phyloP scores from a whole-genome alignment of 2,329 filamentous ascomycete species.

The Beauveria brongniartii region DNA sequence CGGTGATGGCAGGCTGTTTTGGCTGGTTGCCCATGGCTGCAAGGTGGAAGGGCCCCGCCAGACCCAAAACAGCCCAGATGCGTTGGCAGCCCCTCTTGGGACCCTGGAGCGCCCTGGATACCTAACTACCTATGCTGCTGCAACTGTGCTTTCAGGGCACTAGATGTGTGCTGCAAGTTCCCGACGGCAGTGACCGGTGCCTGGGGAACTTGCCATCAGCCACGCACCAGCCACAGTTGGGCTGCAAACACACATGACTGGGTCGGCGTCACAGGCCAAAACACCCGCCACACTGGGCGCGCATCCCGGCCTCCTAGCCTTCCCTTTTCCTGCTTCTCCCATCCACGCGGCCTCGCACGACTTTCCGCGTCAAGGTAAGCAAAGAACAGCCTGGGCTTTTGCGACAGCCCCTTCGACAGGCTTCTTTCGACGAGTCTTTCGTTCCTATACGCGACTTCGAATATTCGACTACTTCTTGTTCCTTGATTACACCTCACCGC shows the following conservation, averaged over 20 bases:
- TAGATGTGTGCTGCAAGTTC: not conserved
- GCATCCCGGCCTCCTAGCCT: not conserved
- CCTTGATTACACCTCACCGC: conserved; percentile 3
- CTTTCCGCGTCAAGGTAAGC: not conserved
- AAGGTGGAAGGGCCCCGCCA: not conserved
- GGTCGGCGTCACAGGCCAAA: conserved; percentile 7
- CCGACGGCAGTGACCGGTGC: not conserved
- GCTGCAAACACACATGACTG: not conserved
- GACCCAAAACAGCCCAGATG: not conserved
- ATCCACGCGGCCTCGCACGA: not conserved
- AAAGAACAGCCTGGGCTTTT: conserved; percentile 6
- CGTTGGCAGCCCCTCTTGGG: not conserved
- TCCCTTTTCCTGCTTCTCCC: not conserved
- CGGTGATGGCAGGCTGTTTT: no score
- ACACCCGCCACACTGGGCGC: conserved; percentile 5
- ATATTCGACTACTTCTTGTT: not conserved
- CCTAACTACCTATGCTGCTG: no score
- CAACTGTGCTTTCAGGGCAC: not conserved
- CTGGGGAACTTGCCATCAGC: not conserved
- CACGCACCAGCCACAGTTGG: conserved; percentile 5
- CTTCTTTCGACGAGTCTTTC: not conserved
- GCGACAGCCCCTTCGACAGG: conserved; percentile 8
- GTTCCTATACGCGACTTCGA: not conserved
- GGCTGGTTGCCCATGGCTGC: not conserved
- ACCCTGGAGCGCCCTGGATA: not conserved